Base-by-base conservation (phyloP, 106 monocot species). In the Triglochin maritima region DNA sequence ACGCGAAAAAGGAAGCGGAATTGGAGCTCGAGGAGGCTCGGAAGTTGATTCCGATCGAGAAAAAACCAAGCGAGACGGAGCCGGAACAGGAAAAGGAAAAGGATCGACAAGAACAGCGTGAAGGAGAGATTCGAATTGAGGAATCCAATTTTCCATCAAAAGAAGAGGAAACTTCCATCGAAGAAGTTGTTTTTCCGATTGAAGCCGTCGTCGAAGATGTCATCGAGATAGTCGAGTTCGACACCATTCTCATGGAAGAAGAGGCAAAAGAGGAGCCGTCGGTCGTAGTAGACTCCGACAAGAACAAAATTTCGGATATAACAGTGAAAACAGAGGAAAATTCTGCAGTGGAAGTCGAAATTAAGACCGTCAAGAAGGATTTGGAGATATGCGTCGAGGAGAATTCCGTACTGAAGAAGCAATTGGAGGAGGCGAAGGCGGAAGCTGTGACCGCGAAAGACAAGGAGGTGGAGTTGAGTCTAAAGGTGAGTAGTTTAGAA, bases 401-500 rank as follows among this genome's bases (percentile, higher is more conserved):
- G 72, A 85, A 82, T 17, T 64, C 63, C 16, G 63, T 17, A 6
- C 65, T 89, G 7, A 89, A 74, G 73, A 83, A 71, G 44, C 74
- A 71, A 68, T 70, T 71, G 13, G 71, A 66, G 49, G 86, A 86
- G 54, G 76, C 76, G 1, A 76, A 74, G 50, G 62, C 46, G 9
- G 71, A 59, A 6, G 76, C 58, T 11, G 69, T 44, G 1, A 68
- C 79, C 2, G 71, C 79, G 2, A 60, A 54, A 14, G 63, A 16
- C 6, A 89, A 76, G 60, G 84, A 82, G 9, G 85, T 83, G 11
- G 90, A 85, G 68, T 47, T 80, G 63, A 69, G 47, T 4, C 50
- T 75, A 46, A 82, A 71, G 78, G 72, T 85, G 50, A 66, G 44
- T 2, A 63, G 59, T 3, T 58, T 69, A 62, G 69, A 65, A 64